A percentile compares a stretch with the other conserved stretches of the same genome.
Evolutionary conservation across 192 early-diverging fungal species (phyloP).

Genomic region (Coemansia guatemalensis): DNA sequence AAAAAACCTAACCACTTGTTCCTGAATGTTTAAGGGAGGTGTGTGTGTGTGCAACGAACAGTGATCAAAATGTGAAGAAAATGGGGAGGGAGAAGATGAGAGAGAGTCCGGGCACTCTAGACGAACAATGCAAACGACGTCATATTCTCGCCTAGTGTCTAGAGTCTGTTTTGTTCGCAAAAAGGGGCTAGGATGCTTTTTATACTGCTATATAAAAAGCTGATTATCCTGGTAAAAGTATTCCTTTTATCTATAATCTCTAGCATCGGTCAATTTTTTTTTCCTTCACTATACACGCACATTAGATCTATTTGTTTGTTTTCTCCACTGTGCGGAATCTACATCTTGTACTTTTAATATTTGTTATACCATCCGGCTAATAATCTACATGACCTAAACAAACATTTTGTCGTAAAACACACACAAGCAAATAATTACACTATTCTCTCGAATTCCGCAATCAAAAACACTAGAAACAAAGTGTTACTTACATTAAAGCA

Average conservation of each 20-base stretch:
- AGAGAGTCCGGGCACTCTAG: neutral
- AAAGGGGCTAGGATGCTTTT: neutral
- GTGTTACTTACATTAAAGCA: neutral
- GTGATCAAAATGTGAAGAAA: neutral
- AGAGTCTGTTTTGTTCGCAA: neutral
- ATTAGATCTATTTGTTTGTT: neutral
- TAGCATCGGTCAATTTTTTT: neutral
- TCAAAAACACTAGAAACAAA: neutral
- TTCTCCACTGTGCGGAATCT: neutral
- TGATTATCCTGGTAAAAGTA: neutral
- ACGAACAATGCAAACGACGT: neutral
- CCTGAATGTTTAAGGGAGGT: too few relatives aligned
- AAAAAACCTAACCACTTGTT: neutral
- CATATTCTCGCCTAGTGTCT: neutral
- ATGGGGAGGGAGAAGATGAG: neutral
- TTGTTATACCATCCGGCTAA: neutral
- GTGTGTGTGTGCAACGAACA: neutral
- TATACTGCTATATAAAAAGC: neutral
- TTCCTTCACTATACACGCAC: neutral
- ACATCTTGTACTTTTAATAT: neutral
- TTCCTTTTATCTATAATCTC: neutral
- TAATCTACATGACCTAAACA: neutral
- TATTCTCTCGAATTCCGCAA: neutral
- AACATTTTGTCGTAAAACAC: neutral
- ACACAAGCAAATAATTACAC: neutral